These are phyloP conservation scores for Phaeosphaeriaceae sp. DNA, from an alignment of 2,329 filamentous ascomycete species.

Conservation along the genomic window DNA sequence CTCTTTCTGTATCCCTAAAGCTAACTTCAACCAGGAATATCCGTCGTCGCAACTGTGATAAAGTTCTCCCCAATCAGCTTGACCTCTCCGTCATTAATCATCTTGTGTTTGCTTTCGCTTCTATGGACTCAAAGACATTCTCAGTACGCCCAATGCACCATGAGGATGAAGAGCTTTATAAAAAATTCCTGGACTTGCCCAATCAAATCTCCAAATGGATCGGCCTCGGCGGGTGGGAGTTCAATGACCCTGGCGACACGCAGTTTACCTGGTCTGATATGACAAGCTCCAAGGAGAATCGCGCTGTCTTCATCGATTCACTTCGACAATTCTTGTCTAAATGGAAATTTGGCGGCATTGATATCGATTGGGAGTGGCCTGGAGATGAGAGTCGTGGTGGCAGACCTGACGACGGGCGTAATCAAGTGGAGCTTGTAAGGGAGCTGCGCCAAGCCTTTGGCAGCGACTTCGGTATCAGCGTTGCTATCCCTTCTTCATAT, in stretches of 20 bases:
- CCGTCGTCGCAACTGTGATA: constrained; percentile 26
- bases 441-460: constrained; percentile 29
- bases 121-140: constrained; percentile 49
- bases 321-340: constrained; percentile 50
- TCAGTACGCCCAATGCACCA: constrained; percentile 18
- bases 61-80: constrained; percentile 28
- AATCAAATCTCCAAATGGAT: constrained; percentile 23
- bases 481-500: constrained; percentile 34
- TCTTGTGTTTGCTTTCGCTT: constrained; percentile 49
- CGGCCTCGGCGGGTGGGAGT: constrained; percentile 52
- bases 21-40: constrained; percentile 20
- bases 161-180: constrained; percentile 24
- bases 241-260: constrained; percentile 38
- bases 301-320: constrained; percentile 47
- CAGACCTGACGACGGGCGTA: constrained; percentile 38
- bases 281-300: constrained; percentile 32
- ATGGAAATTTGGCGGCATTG: constrained; percentile 53
- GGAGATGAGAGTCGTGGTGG: constrained; percentile 46
- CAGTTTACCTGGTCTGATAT: constrained; percentile 47
- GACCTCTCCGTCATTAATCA: constrained; percentile 32
- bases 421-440: constrained; percentile 26
- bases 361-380: constrained; percentile 56
- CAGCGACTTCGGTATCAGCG: constrained; percentile 26
- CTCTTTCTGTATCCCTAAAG: background rate
- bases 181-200: constrained; percentile 21